Conservation (phyloP, 805 yeast species). For the Pichia rugopelliculosa region DNA sequence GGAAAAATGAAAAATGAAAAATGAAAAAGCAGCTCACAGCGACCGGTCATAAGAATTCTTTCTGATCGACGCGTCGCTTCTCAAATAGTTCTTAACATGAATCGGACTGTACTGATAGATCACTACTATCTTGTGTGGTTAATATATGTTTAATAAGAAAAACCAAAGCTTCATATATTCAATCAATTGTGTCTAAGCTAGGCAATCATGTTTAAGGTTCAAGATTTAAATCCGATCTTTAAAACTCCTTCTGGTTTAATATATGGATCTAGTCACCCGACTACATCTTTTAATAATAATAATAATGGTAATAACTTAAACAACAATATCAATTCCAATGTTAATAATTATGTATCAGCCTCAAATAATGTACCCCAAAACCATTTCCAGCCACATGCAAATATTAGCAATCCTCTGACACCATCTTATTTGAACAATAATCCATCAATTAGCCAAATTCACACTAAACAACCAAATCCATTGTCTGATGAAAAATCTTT, state of each 20-base stretch:
- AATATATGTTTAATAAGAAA: too few species aligned
- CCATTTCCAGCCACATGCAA: not conserved
- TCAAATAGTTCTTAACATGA: too few species aligned
- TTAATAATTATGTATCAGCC: not conserved
- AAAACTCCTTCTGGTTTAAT: conserved; percentile 7
- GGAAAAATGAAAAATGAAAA: too few species aligned
- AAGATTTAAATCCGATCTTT: conserved; percentile 15
- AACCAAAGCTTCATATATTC: not conserved
- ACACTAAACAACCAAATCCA: conserved; percentile 20
- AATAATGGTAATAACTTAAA: not conserved
- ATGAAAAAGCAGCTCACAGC: too few species aligned
- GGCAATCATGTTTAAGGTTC: conserved; percentile 11
- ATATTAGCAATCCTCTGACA: not conserved
- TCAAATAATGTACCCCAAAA: not conserved
- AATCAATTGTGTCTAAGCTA: not conserved
- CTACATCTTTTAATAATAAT: not conserved
- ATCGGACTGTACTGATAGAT: too few species aligned
- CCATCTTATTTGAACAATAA: not conserved
- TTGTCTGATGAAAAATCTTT: conserved; percentile 15
- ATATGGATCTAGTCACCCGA: not conserved
- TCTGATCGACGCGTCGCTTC: too few species aligned
- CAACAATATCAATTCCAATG: not conserved
- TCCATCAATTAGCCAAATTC: not conserved
- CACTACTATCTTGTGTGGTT: too few species aligned
- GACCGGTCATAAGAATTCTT: too few species aligned